Conservation (phyloP, 2,329 filamentous ascomycete genomes). For the Neofusicoccum sp. region DNA sequence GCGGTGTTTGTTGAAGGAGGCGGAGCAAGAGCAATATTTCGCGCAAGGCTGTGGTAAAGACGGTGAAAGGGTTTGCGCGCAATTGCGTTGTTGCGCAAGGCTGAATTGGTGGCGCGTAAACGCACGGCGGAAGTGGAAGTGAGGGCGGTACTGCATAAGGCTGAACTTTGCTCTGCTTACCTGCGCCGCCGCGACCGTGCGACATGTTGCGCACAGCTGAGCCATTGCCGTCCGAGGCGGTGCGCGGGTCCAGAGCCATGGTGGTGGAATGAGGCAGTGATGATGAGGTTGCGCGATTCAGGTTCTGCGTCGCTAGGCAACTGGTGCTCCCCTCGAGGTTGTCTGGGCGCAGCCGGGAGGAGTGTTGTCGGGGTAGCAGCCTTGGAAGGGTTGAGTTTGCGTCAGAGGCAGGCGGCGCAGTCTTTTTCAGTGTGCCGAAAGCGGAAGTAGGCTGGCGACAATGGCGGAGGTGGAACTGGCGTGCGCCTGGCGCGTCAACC, state of each 20-base stretch:
- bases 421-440: neutral
- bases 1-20: too few relatives aligned
- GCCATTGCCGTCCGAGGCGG: constrained; percentile 20
- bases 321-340: neutral
- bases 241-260: constrained; percentile 21
- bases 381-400: neutral
- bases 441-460: neutral
- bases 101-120: neutral
- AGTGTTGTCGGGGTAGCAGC: neutral
- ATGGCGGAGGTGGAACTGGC: neutral
- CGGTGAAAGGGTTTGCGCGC: neutral
- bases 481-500: neutral
- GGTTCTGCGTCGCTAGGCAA: neutral
- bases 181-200: constrained; percentile 75
- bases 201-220: constrained; percentile 45
- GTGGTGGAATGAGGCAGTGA: neutral
- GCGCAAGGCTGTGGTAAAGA: too few relatives aligned
- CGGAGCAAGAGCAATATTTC: too few relatives aligned
- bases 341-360: neutral
- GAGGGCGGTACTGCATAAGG: neutral
- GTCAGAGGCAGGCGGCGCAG: neutral
- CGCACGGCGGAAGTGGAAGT: too few relatives aligned
- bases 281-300: neutral
- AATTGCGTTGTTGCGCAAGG: neutral
- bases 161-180: constrained; percentile 34